These are phyloP conservation scores for Cyberlindnera misumaiensis DNA, from an alignment of 805 yeast species.

Conservation along the genomic window DNA sequence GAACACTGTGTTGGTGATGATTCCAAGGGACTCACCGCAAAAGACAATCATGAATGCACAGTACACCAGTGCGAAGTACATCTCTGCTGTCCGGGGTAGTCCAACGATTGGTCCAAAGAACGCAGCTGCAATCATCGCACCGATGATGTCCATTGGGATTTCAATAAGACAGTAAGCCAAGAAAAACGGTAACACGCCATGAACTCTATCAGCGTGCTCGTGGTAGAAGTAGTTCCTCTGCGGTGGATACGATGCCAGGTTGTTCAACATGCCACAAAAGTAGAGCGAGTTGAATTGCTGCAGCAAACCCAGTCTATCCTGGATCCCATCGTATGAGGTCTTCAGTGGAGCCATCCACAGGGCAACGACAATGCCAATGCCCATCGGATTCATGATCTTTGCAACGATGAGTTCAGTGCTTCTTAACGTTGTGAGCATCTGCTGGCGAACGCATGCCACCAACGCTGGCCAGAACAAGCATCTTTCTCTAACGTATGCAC, in stretches of 20 bases:
- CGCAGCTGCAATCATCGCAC: conserved; percentile 51
- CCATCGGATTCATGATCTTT: conserved; percentile 57
- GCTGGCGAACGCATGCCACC: conserved; percentile 15
- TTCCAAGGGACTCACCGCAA: conserved; percentile 83
- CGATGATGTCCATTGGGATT: conserved; percentile 57
- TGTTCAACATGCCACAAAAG: conserved; percentile 77
- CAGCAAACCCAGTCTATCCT: conserved; percentile 65
- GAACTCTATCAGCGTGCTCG: conserved; percentile 69
- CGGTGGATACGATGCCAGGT: conserved; percentile 65
- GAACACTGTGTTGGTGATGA: conserved; percentile 68
- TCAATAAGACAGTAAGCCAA: conserved; percentile 53
- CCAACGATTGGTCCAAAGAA: conserved; percentile 69
- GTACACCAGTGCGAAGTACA: conserved; percentile 61
- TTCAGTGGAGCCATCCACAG: conserved; percentile 59
- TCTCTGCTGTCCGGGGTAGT: conserved; percentile 56
- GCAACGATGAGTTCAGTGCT: conserved; percentile 54
- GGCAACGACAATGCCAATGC: conserved; percentile 62
- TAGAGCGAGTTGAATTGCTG: conserved; percentile 71
- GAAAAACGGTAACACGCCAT: conserved; percentile 62
- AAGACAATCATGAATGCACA: conserved; percentile 48
- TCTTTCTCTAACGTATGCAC: conserved; percentile 12
- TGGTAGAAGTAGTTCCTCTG: conserved; percentile 76
- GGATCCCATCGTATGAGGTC: conserved; percentile 42
- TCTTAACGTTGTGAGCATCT: conserved; percentile 29
- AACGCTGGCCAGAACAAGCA: conserved; percentile 17